phyloP scores from a whole-genome alignment of 169 alveolate genomes.

The Eimeria falciformis region DNA sequence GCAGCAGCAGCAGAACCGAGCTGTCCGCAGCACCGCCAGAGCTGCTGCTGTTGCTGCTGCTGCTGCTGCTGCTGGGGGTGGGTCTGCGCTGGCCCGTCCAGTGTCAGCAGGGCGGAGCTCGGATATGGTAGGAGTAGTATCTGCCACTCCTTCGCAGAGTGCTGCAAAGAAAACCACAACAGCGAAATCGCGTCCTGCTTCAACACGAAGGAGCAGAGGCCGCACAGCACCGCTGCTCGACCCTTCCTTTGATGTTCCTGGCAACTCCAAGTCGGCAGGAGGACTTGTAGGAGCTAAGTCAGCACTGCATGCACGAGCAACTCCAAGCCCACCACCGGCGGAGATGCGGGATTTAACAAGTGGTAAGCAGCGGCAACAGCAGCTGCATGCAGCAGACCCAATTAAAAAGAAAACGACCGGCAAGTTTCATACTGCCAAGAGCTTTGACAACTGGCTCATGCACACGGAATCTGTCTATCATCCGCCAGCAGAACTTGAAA shows the following conservation, averaged over 20 bases:
- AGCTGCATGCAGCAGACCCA: not conserved
- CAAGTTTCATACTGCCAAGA: not conserved
- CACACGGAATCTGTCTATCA: not conserved
- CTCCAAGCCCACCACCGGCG: not conserved
- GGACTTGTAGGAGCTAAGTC: not conserved
- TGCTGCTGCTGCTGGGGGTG: too few species aligned
- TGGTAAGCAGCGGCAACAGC: not conserved
- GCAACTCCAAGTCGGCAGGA: not conserved
- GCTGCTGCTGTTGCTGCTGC: not conserved
- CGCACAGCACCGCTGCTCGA: constrained; percentile 36
- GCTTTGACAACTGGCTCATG: not conserved
- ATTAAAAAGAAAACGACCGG: too few species aligned
- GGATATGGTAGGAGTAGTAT: not conserved
- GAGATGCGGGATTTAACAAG: not conserved
- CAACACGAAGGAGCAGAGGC: not conserved
- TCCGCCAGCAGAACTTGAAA: not conserved
- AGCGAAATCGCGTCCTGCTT: not conserved
- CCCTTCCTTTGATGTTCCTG: constrained; percentile 29
- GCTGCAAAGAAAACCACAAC: not conserved
- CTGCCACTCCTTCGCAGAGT: not conserved
- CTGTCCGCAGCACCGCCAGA: constrained; percentile 16
- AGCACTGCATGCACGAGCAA: not conserved
- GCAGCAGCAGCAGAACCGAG: too few species aligned
- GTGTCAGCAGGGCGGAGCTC: not conserved
- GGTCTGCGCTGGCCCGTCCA: too few species aligned